A percentile compares a stretch with the other conserved stretches of the same genome.
phyloP scores from a whole-genome alignment of 1,284 basidiomycete species.

The Fomitopsis pinicola region DNA sequence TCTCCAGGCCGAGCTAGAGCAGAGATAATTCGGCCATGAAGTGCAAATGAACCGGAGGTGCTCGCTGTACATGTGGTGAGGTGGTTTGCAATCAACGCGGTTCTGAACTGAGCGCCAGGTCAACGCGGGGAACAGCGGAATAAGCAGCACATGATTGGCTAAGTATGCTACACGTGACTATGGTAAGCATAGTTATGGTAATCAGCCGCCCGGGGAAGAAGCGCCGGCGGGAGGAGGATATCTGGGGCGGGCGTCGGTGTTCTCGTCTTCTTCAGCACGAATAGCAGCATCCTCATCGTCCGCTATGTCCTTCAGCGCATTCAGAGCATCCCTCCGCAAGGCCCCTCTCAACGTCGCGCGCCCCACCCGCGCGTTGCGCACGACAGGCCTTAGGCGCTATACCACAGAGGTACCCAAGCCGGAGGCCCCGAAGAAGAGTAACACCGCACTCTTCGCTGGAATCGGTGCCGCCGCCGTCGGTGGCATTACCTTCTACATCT shows the following conservation, averaged over 20 bases:
- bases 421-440: constrained; percentile 35
- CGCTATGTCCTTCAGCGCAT: constrained; percentile 45
- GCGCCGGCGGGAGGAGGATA: background rate
- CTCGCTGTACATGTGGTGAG: too few relatives aligned
- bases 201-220: background rate
- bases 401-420: constrained; percentile 44
- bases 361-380: constrained; percentile 22
- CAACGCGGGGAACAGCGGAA: background rate
- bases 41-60: too few relatives aligned
- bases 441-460: constrained; percentile 50
- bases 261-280: background rate
- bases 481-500: constrained; percentile 51
- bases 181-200: constrained; percentile 1
- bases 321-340: constrained; percentile 44
- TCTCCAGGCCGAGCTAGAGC: background rate
- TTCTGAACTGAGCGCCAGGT: background rate
- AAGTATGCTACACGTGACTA: background rate
- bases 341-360: constrained; percentile 35
- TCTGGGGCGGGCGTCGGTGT: background rate
- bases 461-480: constrained; percentile 49
- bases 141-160: background rate
- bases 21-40: background rate
- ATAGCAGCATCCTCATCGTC: background rate
- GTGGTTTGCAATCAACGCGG: too few relatives aligned
- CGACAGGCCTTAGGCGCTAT: constrained; percentile 45